Evolutionary conservation across 1,284 basidiomycete genomes (phyloP).

Genomic region (Ceratobasidium sp.): DNA sequence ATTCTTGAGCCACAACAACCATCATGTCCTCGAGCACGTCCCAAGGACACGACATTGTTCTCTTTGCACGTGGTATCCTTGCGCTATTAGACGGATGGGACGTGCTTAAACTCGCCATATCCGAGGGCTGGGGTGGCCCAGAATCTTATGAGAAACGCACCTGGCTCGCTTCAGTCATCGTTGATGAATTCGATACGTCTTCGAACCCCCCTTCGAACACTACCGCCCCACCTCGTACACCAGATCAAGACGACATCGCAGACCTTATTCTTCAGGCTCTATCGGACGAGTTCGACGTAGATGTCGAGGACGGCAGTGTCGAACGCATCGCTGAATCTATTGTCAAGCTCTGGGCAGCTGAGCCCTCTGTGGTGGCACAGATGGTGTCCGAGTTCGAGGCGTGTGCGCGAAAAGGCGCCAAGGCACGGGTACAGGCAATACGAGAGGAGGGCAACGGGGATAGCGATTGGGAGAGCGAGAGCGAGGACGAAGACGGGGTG

Average conservation of each 20-base stretch:
- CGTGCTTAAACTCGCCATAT: constrained; percentile 82
- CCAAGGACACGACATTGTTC: constrained; percentile 53
- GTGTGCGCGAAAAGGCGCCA: constrained; percentile 68
- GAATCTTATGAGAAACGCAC: constrained; percentile 75
- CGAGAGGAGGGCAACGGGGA: constrained; percentile 57
- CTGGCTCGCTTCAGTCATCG: constrained; percentile 82
- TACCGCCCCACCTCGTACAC: constrained; percentile 56
- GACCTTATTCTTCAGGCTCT: constrained; percentile 81
- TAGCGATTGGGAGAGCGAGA: constrained; percentile 57
- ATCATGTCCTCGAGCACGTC: constrained; percentile 33
- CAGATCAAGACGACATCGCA: constrained; percentile 80
- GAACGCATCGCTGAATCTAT: constrained; percentile 76
- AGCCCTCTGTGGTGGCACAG: constrained; percentile 57
- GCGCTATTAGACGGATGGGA: constrained; percentile 84
- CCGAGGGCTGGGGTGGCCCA: constrained; percentile 84
- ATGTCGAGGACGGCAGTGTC: constrained; percentile 83
- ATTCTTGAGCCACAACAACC: constrained; percentile 18
- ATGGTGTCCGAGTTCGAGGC: constrained; percentile 67
- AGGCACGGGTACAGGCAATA: constrained; percentile 64
- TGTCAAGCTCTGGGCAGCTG: constrained; percentile 70
- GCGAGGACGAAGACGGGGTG: constrained; percentile 60
- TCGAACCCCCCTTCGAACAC: constrained; percentile 15
- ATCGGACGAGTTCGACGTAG: constrained; percentile 84
- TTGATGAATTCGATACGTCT: constrained; percentile 81
- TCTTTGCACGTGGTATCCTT: constrained; percentile 85